A percentile compares a stretch with the other conserved stretches of the same genome.
Evolutionary conservation across 192 early-diverging fungal genomes (phyloP).

Genomic region (Paraglomus brasilianum): DNA sequence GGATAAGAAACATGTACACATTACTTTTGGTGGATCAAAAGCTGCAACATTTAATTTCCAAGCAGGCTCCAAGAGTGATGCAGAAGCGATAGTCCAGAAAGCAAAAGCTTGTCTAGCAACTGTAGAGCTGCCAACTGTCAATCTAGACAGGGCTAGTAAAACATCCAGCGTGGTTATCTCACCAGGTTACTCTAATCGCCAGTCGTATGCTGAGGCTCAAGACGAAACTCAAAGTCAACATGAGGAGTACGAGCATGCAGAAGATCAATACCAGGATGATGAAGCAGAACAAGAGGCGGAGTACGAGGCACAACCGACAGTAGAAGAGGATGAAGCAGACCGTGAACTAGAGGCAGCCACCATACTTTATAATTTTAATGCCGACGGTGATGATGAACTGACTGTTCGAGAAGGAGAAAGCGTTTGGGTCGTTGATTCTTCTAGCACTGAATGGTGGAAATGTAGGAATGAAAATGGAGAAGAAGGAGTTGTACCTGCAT

Average conservation of each 20-base stretch:
- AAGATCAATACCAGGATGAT: conserved; percentile 32
- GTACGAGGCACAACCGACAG: conserved; percentile 24
- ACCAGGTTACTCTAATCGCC: conserved; percentile 16
- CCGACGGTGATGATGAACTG: conserved; percentile 85
- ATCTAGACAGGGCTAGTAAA: conserved; percentile 12
- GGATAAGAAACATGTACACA: conserved; percentile 63
- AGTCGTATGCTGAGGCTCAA: conserved; percentile 31
- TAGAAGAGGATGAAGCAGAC: conserved; percentile 33
- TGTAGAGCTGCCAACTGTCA: conserved; percentile 36
- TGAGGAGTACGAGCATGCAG: conserved; percentile 31
- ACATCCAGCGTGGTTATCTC: conserved; percentile 36
- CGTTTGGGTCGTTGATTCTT: conserved; percentile 80
- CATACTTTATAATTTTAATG: conserved; percentile 80
- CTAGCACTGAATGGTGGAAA: conserved; percentile 87
- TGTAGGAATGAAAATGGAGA: conserved; percentile 59
- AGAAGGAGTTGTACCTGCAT: conserved; percentile 83
- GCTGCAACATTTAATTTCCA: conserved; percentile 63
- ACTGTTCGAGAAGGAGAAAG: conserved; percentile 79
- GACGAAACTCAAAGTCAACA: conserved; percentile 10
- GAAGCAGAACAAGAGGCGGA: conserved; percentile 32
- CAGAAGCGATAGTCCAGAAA: conserved; percentile 64
- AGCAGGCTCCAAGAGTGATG: conserved; percentile 60
- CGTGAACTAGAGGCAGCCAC: conserved; percentile 34
- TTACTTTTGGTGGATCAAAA: conserved; percentile 59
- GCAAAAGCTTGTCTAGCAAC: conserved; percentile 58